These are phyloP conservation scores for Trichosanthes cucumerina DNA, from an alignment of 306 rosid species.

Conservation along the genomic window DNA sequence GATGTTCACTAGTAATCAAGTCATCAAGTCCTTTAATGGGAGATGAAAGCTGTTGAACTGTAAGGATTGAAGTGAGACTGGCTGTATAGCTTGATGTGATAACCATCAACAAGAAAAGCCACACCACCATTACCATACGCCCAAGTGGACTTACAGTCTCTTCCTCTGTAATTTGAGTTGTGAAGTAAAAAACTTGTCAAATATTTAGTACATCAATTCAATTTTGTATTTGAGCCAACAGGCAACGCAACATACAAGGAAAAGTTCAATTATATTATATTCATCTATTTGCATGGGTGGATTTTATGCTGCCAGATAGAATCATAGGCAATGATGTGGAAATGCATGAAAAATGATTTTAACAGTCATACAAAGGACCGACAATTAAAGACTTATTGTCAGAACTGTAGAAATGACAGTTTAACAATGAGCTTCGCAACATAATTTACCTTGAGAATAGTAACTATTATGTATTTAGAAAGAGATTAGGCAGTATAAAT, in stretches of 20 bases:
- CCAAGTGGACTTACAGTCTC: conserved; percentile 59
- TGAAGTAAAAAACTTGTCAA: conserved; percentile 4
- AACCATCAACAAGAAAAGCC: conserved; percentile 95
- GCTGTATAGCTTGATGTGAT: conserved; percentile 93
- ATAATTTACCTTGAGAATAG: background rate
- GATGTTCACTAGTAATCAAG: conserved; percentile 61
- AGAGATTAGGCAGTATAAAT: background rate
- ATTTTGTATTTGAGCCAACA: background rate
- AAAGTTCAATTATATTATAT: background rate
- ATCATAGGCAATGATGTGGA: background rate
- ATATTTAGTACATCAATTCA: background rate
- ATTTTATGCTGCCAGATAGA: background rate
- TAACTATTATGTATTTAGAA: too few relatives aligned
- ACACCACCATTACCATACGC: conserved; percentile 87
- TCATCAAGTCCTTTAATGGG: conserved; percentile 84
- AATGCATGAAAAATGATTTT: background rate
- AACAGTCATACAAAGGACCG: background rate
- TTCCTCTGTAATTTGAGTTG: conserved; percentile 63
- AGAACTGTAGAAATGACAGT: background rate
- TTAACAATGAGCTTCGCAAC: background rate
- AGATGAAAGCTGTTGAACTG: conserved; percentile 81
- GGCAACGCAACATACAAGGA: background rate
- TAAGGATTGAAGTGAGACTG: conserved; percentile 86
- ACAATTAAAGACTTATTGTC: background rate
- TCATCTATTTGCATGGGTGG: background rate